A percentile compares a stretch with the other conserved stretches of the same genome.
These are phyloP conservation scores for Sporisorium scitamineum DNA, from an alignment of 1,284 basidiomycete species.

Conservation along the genomic window DNA sequence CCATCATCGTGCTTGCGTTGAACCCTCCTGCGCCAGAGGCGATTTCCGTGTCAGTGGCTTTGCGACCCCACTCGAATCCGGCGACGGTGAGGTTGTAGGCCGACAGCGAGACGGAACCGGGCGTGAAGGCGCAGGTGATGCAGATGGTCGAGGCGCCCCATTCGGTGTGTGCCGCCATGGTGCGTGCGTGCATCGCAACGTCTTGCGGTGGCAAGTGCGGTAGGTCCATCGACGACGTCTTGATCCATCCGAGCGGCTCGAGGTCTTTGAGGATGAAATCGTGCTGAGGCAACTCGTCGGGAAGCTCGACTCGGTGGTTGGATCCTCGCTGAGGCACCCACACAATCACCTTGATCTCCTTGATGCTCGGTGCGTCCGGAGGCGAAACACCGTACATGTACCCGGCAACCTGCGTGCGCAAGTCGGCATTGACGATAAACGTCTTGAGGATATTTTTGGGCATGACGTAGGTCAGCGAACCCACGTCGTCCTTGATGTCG, in stretches of 20 bases:
- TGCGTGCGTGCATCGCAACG: conserved; percentile 92
- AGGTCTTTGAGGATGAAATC: conserved; percentile 94
- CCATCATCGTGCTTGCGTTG: conserved; percentile 88
- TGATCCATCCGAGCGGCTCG: conserved; percentile 97
- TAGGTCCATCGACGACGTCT: conserved; percentile 79
- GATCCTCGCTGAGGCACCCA: conserved; percentile 97
- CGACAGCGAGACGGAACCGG: conserved; percentile 94
- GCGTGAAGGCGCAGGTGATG: conserved; percentile 94
- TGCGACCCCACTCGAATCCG: conserved; percentile 98
- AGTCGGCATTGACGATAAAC: conserved; percentile 92
- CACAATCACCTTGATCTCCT: conserved; percentile 96
- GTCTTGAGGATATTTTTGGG: conserved; percentile 97
- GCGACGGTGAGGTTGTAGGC: conserved; percentile 88
- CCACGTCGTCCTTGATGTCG: conserved; percentile 96
- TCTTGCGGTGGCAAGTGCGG: conserved; percentile 84
- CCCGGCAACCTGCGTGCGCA: conserved; percentile 94
- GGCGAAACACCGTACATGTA: conserved; percentile 93
- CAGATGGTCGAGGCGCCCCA: conserved; percentile 95
- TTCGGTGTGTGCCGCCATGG: conserved; percentile 95
- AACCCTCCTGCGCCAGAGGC: conserved; percentile 77
- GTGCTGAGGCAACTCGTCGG: conserved; percentile 85
- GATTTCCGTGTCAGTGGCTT: conserved; percentile 83
- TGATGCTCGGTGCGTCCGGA: conserved; percentile 95
- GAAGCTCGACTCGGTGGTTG: conserved; percentile 91
- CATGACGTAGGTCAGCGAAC: conserved; percentile 91